Evolutionary conservation across 2,329 filamentous ascomycete genomes (phyloP), one percentile per base, ranked within the genome.

Genomic region (Cladorrhinum sp.): DNA sequence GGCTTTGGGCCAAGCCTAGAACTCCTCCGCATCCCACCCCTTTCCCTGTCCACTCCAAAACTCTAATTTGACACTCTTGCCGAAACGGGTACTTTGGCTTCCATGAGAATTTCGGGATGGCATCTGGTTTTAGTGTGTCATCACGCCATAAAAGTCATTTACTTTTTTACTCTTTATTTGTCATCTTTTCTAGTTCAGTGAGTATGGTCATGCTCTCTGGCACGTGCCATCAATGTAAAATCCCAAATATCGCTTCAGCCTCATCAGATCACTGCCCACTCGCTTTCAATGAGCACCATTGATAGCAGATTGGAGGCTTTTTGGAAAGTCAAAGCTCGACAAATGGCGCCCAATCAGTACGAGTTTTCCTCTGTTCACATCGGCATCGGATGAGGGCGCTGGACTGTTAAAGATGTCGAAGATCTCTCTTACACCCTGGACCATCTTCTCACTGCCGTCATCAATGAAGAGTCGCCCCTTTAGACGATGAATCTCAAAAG

Each of bases 401-500:
- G 77, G 75, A 7, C 76, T 78, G 66, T 96, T 92, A 23, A 91
- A 84, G 23, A 98, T 89, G 69, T 99, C 95, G 73, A 98, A 99
- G 16, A 98, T 84, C 68, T 97, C 93, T 57, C 93, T 80, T 1
- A 99, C 95, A 1, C 93, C 95, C 73, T 99, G 95, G 7, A 98
- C 81, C 64, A 98, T 85, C 71, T 91, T 90, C 49, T 86, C 77
- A 0, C 79, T 77, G 1, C 91, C 91, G 58, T 87, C 80, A 0
- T 77, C 70, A 18, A 93, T 78, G 0, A 84, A 78, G 6, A 98
- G 74, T 2, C 91, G 85, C 0, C 92, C 93, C 73, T 99, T 99
- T 36, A 92, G 78, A 12, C 95, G 85, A 71, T 99, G 93, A 22
- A 98, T 87, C 69, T 97, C 92, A 65, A 96, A 91, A 49, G 57